A percentile compares a stretch with the other conserved stretches of the same genome.
Conservation (phyloP, 2,329 filamentous ascomycete species). For the Daldinia eschscholtzii region DNA sequence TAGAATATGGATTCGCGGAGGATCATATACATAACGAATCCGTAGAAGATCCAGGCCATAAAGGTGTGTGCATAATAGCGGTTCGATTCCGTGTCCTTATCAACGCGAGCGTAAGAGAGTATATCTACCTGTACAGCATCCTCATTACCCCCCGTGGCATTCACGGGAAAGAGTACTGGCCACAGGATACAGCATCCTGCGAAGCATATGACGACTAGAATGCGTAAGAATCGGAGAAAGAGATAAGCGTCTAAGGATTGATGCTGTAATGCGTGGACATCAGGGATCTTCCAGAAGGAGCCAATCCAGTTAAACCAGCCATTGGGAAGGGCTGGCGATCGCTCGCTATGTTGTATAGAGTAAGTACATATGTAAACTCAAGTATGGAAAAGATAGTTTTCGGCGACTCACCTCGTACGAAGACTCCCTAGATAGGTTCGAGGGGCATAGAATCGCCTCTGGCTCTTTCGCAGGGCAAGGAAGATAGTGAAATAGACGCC, state of each 20-base stretch:
- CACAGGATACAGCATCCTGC: constrained; percentile 87
- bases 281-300: constrained; percentile 75
- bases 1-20: constrained; percentile 91
- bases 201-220: constrained; percentile 80
- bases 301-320: constrained; percentile 77
- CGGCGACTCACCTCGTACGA: constrained; percentile 54
- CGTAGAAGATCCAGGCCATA: constrained; percentile 84
- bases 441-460: constrained; percentile 63
- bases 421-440: constrained; percentile 64
- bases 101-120: constrained; percentile 82
- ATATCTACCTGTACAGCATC: constrained; percentile 75
- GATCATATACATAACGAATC: constrained; percentile 89
- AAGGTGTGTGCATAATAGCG: constrained; percentile 87
- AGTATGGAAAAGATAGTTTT: neutral
- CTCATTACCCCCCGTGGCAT: constrained; percentile 80
- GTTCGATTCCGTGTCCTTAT: constrained; percentile 64
- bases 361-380: neutral
- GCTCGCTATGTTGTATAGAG: constrained; percentile 58
- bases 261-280: constrained; percentile 87
- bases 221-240: constrained; percentile 88
- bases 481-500: constrained; percentile 60
- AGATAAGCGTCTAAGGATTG: constrained; percentile 94
- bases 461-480: constrained; percentile 59
- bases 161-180: constrained; percentile 88
- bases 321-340: constrained; percentile 69